phyloP scores from a whole-genome alignment of 148 eudicot species.

The Fagopyrum tataricum region DNA sequence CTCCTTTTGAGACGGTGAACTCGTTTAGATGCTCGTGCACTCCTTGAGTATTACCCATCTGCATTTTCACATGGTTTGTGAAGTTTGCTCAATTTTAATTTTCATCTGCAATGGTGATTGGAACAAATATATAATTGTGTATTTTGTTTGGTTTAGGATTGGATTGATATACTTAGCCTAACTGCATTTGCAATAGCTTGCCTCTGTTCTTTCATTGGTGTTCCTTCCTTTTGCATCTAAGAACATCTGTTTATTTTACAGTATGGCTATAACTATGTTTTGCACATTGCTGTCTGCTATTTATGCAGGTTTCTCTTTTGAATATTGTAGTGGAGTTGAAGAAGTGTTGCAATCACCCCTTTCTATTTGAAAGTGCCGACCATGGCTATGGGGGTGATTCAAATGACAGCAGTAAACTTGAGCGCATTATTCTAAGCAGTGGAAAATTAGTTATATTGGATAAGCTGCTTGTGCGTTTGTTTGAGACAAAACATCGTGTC shows the following conservation, averaged over 20 bases:
- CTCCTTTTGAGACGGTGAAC: not conserved
- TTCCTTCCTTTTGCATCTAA: no score
- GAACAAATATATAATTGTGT: no score
- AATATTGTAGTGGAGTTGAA: conserved; percentile 99
- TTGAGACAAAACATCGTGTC: conserved; percentile 95
- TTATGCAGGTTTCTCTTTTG: conserved; percentile 85
- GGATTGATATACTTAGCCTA: not conserved
- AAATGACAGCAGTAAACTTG: conserved; percentile 81
- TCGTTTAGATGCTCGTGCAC: not conserved
- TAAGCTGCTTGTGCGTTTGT: conserved; percentile 83
- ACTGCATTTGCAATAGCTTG: not conserved
- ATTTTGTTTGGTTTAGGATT: not conserved
- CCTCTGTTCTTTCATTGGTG: not conserved
- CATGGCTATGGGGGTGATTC: conserved; percentile 97
- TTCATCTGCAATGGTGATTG: not conserved
- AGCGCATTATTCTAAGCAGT: conserved; percentile 81
- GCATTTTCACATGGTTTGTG: not conserved
- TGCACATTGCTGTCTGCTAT: conserved; percentile 4
- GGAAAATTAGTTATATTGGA: conserved; percentile 96
- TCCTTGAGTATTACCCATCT: not conserved
- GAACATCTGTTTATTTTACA: not conserved
- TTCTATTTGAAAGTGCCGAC: conserved; percentile 98
- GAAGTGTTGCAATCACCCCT: conserved; percentile 99
- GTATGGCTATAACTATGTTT: not conserved
- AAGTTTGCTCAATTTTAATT: not conserved